A percentile compares a stretch with the other conserved stretches of the same genome.
Conservation (phyloP, 495 filamentous ascomycete species). For the Penicillium odoratum region DNA sequence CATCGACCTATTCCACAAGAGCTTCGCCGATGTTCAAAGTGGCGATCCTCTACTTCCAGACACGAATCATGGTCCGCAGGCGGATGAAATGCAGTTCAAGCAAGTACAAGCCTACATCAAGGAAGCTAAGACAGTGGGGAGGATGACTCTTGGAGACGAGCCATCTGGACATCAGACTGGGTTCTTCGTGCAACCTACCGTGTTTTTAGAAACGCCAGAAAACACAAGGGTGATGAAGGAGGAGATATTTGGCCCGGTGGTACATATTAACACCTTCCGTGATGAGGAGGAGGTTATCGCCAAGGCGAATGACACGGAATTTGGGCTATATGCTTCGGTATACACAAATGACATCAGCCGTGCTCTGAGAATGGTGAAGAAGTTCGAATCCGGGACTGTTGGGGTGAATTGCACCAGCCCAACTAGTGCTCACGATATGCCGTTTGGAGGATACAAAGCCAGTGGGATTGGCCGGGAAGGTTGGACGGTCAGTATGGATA, state of each 20-base stretch:
- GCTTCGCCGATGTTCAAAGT: constrained; percentile 41
- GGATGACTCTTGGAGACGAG: constrained; percentile 13
- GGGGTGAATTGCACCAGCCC: constrained; percentile 50
- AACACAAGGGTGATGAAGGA: constrained; percentile 38
- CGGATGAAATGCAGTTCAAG: constrained; percentile 80
- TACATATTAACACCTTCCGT: constrained; percentile 40
- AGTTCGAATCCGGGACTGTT: constrained; percentile 52
- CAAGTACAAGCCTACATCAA: constrained; percentile 88
- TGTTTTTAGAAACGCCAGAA: constrained; percentile 40
- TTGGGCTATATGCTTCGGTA: constrained; percentile 42
- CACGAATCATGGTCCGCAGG: constrained; percentile 89
- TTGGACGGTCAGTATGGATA: constrained; percentile 40
- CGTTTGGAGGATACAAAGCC: constrained; percentile 55
- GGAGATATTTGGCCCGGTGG: constrained; percentile 51
- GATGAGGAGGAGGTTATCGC: constrained; percentile 39
- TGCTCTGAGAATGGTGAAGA: constrained; percentile 45
- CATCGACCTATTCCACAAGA: constrained; percentile 74
- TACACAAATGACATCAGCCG: constrained; percentile 51
- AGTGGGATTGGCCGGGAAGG: constrained; percentile 50
- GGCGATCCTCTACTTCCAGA: constrained; percentile 77
- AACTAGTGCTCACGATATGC: constrained; percentile 33
- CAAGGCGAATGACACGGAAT: constrained; percentile 43
- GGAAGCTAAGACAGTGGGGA: constrained; percentile 68
- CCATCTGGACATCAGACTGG: constrained; percentile 26
- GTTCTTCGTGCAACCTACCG: constrained; percentile 47